phyloP scores from a whole-genome alignment of 495 filamentous ascomycete species.

The Bacidia rubella region DNA sequence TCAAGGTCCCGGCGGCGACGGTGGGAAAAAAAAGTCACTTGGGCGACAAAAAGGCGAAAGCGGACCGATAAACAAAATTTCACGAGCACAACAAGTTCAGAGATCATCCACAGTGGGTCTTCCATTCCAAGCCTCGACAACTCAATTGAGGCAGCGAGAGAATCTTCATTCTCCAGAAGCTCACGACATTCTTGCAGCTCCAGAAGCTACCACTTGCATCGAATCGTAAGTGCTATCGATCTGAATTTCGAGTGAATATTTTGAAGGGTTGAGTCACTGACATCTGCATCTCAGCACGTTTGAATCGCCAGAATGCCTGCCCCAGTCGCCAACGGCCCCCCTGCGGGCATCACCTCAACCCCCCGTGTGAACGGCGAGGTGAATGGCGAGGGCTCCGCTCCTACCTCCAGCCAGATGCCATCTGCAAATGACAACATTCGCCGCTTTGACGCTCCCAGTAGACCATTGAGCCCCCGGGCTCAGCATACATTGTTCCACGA shows the following conservation, averaged over 20 bases:
- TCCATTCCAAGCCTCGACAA: too few species aligned
- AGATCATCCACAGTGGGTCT: too few species aligned
- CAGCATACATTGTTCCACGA: conserved; percentile 87
- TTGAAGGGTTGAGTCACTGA: too few species aligned
- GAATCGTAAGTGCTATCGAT: too few species aligned
- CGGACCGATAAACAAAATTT: neutral
- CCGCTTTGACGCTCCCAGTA: conserved; percentile 85
- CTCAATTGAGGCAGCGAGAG: too few species aligned
- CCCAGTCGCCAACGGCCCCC: conserved; percentile 21
- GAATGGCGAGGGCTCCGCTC: conserved; percentile 19
- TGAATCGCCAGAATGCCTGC: conserved; percentile 37
- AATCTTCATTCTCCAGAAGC: too few species aligned
- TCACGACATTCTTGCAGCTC: too few species aligned
- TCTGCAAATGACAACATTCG: conserved; percentile 97
- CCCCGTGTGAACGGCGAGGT: conserved; percentile 27
- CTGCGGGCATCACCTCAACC: conserved; percentile 12
- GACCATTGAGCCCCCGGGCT: conserved; percentile 73
- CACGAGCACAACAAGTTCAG: neutral
- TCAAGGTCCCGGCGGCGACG: neutral
- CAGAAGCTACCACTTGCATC: too few species aligned
- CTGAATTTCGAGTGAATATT: too few species aligned
- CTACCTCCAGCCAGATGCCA: conserved; percentile 19
- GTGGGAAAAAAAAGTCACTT: neutral
- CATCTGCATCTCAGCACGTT: too few species aligned
- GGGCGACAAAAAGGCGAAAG: neutral